Evolutionary conservation across 331 rosid genomes (phyloP).

Genomic region (Quercus tomentella): DNA sequence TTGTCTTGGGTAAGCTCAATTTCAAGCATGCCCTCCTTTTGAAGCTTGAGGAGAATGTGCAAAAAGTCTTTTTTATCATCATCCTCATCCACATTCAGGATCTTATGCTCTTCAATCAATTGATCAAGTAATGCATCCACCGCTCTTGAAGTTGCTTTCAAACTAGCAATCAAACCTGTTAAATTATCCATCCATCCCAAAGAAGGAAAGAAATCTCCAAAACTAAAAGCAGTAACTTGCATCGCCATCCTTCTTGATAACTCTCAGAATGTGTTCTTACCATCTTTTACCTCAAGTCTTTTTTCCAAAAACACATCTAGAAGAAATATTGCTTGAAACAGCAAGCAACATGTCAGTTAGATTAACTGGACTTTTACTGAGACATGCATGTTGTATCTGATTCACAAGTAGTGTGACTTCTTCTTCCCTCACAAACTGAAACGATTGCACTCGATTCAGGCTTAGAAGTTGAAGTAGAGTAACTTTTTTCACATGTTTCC

Average conservation of each 20-base stretch:
- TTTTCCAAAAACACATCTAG: conserved; percentile 30
- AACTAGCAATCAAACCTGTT: conserved; percentile 8
- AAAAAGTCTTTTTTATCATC: conserved; percentile 22
- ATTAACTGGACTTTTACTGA: neutral
- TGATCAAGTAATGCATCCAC: conserved; percentile 34
- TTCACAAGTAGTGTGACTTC: conserved; percentile 20
- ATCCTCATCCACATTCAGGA: neutral
- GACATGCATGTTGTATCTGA: neutral
- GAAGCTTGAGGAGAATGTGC: conserved; percentile 36
- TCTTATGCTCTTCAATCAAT: conserved; percentile 29
- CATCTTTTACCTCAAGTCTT: neutral
- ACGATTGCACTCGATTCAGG: conserved; percentile 34
- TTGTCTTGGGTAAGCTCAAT: conserved; percentile 17
- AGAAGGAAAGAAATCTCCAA: conserved; percentile 40
- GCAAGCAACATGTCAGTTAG: conserved; percentile 18
- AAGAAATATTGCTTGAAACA: conserved; percentile 14
- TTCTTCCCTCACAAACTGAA: conserved; percentile 31
- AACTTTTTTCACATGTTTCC: conserved; percentile 42
- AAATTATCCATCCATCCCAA: conserved; percentile 45
- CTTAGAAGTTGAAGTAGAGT: conserved; percentile 35
- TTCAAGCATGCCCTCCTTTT: neutral
- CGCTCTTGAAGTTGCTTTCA: conserved; percentile 13
- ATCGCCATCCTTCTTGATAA: conserved; percentile 10
- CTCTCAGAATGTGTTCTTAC: conserved; percentile 3
- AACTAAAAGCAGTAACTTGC: neutral